phyloP scores from a whole-genome alignment of 495 filamentous ascomycete species.

The Peziza echinospora region DNA sequence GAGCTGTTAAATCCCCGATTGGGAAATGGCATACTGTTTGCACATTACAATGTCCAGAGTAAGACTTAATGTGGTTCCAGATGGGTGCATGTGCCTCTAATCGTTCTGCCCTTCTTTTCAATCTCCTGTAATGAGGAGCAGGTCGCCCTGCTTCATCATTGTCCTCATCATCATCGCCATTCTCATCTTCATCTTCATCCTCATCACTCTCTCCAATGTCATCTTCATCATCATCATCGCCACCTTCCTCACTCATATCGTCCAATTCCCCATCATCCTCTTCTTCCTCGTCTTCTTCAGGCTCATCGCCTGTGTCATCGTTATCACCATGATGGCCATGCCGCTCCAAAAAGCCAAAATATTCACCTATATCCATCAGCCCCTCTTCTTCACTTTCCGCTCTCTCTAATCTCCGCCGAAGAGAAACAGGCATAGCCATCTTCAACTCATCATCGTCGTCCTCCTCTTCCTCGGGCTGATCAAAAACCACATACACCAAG shows the following conservation, averaged over 20 bases:
- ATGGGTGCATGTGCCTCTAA: constrained; percentile 36
- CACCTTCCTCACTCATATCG: constrained; percentile 19
- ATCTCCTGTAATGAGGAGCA: too few species aligned
- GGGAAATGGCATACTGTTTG: not conserved
- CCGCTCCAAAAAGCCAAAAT: too few species aligned
- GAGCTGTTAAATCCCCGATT: constrained; percentile 22
- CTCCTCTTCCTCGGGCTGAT: not conserved
- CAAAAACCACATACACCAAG: constrained; percentile 33
- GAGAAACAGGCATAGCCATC: constrained; percentile 13
- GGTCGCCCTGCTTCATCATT: too few species aligned
- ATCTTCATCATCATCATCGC: constrained; percentile 18
- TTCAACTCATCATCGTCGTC: constrained; percentile 8
- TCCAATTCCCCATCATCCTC: constrained; percentile 16
- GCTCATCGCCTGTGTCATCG: constrained; percentile 12
- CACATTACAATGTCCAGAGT: constrained; percentile 37
- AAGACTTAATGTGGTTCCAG: constrained; percentile 34
- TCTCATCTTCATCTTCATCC: constrained; percentile 13
- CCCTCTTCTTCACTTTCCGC: constrained; percentile 18
- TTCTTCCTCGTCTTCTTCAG: constrained; percentile 20
- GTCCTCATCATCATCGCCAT: constrained; percentile 18
- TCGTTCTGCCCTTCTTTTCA: constrained; percentile 21
- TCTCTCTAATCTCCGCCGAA: not conserved
- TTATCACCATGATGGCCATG: constrained; percentile 21
- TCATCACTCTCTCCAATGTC: constrained; percentile 17
- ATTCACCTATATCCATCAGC: not conserved